Evolutionary conservation across 805 yeast species (phyloP), one percentile per base, ranked within the genome.

Genomic region (Saturnispora quitensis): DNA sequence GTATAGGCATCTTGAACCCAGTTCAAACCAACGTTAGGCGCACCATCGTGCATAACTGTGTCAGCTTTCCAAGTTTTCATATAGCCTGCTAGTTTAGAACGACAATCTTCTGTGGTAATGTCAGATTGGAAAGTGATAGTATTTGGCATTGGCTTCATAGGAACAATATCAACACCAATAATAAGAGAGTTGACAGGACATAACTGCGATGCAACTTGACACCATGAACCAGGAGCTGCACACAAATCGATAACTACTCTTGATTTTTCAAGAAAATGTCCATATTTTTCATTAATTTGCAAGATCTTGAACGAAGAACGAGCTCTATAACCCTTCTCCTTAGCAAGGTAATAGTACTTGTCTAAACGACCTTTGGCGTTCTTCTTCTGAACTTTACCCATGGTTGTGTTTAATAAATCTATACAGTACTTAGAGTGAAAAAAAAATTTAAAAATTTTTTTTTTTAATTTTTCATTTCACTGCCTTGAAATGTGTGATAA

Each of bases 151-250:
- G 97, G 84, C 65, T 89, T 91, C 73, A 93, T 93, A 17, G 97
- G 97, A 34, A 90, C 98, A 62, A 93, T 84, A 78, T 93, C 99
- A n/a, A 93, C 99, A 69, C 99, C 99, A 50, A 93, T 89, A 62
- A 93, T 93, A 59, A 93, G 76, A 0, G 97, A 88, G 68, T 89
- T 89, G 1, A 89, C 75, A 2, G 99, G 98, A 71, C 98, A 89
- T 50, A 89, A 69, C 55, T 89, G 86, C 1, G 96, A 82, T 0
- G 99, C 99, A 43, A 93, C 98, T 73, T 93, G 99, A 77, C 99
- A 93, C 99, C 99, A 93, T 3, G 97, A 89, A 52, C 99, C 99
- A 42, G 98, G 98, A 10, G 99, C 99, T 50, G 98, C 98, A 83
- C 99, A 93, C 61, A 93, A 75, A 77, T 93, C 99, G 49, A 93